Percentiles rank a stretch among this genome's conserved stretches.
Evolutionary conservation across 2,329 filamentous ascomycete species (phyloP).

Genomic region (Trichothecium roseum): DNA sequence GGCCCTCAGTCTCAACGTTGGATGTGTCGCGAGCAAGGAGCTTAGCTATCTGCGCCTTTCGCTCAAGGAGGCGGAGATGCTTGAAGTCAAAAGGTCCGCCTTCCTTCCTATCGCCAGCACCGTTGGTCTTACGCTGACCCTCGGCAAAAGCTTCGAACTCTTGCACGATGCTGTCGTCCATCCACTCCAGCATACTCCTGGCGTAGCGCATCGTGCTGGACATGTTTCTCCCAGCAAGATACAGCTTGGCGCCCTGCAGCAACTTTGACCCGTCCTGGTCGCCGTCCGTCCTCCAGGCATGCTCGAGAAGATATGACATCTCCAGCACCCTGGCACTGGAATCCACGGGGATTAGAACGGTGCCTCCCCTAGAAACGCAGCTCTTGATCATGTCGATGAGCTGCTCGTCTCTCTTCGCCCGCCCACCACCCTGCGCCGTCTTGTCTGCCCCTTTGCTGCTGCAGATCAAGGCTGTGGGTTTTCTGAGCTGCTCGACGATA

Average conservation of each 20-base stretch:
- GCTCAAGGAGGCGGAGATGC: slow-evolving; percentile 73
- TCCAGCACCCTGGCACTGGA: slow-evolving; percentile 92
- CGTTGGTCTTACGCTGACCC: slow-evolving; percentile 33
- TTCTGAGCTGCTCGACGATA: slow-evolving; percentile 85
- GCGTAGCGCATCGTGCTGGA: slow-evolving; percentile 85
- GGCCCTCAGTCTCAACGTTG: slow-evolving; percentile 34
- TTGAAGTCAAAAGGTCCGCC: slow-evolving; percentile 82
- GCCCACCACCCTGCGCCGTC: slow-evolving; percentile 58
- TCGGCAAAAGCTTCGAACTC: slow-evolving; percentile 72
- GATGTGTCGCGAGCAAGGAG: slow-evolving; percentile 41
- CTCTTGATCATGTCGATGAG: slow-evolving; percentile 73
- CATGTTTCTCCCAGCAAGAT: slow-evolving; percentile 76
- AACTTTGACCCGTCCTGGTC: slow-evolving; percentile 40
- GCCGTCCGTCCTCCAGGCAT: slow-evolving; percentile 68
- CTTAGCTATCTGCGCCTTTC: slow-evolving; percentile 67
- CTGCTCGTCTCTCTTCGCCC: slow-evolving; percentile 74
- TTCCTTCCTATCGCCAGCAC: slow-evolving; percentile 35
- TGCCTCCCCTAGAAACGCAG: slow-evolving; percentile 73
- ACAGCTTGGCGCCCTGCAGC: slow-evolving; percentile 51
- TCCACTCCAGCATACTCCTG: slow-evolving; percentile 96
- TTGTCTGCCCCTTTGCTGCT: slow-evolving; percentile 73
- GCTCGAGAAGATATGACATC: slow-evolving; percentile 83
- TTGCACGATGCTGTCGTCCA: slow-evolving; percentile 89
- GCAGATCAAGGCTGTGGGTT: slow-evolving; percentile 88
- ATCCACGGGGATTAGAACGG: slow-evolving; percentile 86